Evolutionary conservation across 805 yeast species (phyloP).

Genomic region (Myxozyma geophila): DNA sequence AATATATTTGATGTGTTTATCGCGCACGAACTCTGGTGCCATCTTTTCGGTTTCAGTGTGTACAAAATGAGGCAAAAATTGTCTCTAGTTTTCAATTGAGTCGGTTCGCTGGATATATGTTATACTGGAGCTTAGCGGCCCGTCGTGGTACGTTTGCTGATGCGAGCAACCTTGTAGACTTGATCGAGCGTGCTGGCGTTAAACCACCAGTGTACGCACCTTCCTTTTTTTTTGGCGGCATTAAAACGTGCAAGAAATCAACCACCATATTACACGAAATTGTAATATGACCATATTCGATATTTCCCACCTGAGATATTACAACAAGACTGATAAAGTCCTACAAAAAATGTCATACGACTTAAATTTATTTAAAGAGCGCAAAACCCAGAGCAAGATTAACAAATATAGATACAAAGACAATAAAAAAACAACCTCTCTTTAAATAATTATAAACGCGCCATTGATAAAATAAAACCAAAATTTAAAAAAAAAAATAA

Average conservation of each 20-base stretch:
- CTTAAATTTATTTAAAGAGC: background rate
- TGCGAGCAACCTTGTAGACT: too few relatives aligned
- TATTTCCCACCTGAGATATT: too few relatives aligned
- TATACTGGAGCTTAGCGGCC: too few relatives aligned
- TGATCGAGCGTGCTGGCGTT: too few relatives aligned
- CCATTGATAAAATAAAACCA: background rate
- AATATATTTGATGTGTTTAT: constrained; percentile 66
- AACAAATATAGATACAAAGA: constrained; percentile 7
- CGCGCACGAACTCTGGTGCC: constrained; percentile 41
- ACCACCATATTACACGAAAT: background rate
- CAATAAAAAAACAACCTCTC: background rate
- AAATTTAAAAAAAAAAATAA: background rate
- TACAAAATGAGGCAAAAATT: background rate
- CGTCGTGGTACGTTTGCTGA: too few relatives aligned
- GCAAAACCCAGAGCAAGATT: background rate
- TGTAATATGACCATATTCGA: too few relatives aligned
- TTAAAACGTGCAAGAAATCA: too few relatives aligned
- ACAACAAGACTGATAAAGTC: background rate
- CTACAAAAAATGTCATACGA: too few relatives aligned
- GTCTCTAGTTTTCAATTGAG: background rate
- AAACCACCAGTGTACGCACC: too few relatives aligned
- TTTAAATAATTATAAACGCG: background rate
- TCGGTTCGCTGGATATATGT: background rate
- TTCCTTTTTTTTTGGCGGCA: too few relatives aligned
- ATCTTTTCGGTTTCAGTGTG: background rate